A percentile compares a stretch with the other conserved stretches of the same genome.
Conservation (phyloP, 805 yeast genomes). For the Yarrowia divulgata region DNA sequence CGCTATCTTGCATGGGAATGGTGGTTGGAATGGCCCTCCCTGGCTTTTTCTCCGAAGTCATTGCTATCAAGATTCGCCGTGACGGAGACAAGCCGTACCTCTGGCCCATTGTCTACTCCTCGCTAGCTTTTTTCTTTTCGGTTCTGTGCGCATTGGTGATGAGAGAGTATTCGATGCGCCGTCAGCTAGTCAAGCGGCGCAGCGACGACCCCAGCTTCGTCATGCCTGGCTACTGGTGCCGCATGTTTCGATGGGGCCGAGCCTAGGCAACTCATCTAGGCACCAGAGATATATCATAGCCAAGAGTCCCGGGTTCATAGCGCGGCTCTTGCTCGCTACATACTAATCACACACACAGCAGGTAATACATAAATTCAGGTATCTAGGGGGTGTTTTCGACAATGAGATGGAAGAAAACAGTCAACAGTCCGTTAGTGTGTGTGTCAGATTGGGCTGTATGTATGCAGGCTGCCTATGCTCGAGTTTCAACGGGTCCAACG, state of each 20-base stretch:
- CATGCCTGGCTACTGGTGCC: slow-evolving; percentile 28
- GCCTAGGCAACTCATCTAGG: background rate
- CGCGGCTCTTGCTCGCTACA: background rate
- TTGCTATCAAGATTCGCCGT: slow-evolving; percentile 33
- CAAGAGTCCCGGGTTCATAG: background rate
- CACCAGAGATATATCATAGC: too few relatives aligned
- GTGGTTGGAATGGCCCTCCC: slow-evolving; percentile 32
- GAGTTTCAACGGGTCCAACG: slow-evolving; percentile 6
- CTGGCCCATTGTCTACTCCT: slow-evolving; percentile 39
- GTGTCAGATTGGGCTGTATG: slow-evolving; percentile 3
- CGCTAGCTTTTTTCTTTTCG: slow-evolving; percentile 32
- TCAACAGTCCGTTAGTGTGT: background rate
- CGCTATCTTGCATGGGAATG: slow-evolving; percentile 33
- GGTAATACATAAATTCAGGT: too few relatives aligned
- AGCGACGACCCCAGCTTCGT: slow-evolving; percentile 7
- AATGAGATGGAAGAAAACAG: too few relatives aligned
- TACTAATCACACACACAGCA: background rate
- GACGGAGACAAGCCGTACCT: slow-evolving; percentile 35
- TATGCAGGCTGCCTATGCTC: background rate
- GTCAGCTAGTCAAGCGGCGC: background rate
- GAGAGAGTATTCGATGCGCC: slow-evolving; percentile 29
- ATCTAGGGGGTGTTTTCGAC: too few relatives aligned
- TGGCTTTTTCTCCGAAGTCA: slow-evolving; percentile 37
- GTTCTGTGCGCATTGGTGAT: slow-evolving; percentile 13
- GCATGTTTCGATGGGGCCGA: slow-evolving; percentile 25